phyloP scores from a whole-genome alignment of 2,329 filamentous ascomycete species.

The Colletotrichum caudatum region DNA sequence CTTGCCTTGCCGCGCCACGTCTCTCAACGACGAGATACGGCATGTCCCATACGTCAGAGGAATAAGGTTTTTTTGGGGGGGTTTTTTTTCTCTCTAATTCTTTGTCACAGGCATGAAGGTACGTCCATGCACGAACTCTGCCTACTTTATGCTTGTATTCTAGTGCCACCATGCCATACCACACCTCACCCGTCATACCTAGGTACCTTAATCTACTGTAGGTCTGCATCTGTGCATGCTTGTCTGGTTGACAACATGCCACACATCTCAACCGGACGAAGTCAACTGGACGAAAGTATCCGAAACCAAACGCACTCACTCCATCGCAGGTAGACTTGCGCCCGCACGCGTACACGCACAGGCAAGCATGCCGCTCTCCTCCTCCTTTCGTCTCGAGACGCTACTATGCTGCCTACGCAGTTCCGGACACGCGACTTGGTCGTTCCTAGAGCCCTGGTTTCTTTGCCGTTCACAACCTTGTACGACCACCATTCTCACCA shows the following conservation, averaged over 20 bases:
- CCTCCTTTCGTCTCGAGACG: not conserved
- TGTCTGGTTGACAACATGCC: slow-evolving; percentile 4
- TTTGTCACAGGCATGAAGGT: not conserved
- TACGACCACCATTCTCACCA: not conserved
- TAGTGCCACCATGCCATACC: slow-evolving; percentile 4
- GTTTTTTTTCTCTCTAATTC: too few species aligned
- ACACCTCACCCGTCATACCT: not conserved
- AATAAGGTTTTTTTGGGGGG: not conserved
- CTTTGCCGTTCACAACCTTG: slow-evolving; percentile 21
- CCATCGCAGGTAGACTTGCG: not conserved
- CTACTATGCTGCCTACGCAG: not conserved
- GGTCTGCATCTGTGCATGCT: not conserved
- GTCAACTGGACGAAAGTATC: not conserved
- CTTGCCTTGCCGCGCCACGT: slow-evolving; percentile 4
- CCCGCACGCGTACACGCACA: not conserved
- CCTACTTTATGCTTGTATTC: slow-evolving; percentile 40
- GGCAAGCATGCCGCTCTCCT: not conserved
- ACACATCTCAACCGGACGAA: slow-evolving; percentile 8
- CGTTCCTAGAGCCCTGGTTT: not conserved
- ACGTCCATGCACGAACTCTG: slow-evolving; percentile 28
- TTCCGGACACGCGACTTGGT: slow-evolving; percentile 1
- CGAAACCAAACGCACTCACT: not conserved
- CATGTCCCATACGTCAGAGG: not conserved
- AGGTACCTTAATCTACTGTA: not conserved
- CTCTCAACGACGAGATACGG: not conserved